Percentiles rank a stretch among this genome's conserved stretches.
Evolutionary conservation across 1,139 yeast genomes (phyloP).

Genomic region (Suhomyces ambrosiae): DNA sequence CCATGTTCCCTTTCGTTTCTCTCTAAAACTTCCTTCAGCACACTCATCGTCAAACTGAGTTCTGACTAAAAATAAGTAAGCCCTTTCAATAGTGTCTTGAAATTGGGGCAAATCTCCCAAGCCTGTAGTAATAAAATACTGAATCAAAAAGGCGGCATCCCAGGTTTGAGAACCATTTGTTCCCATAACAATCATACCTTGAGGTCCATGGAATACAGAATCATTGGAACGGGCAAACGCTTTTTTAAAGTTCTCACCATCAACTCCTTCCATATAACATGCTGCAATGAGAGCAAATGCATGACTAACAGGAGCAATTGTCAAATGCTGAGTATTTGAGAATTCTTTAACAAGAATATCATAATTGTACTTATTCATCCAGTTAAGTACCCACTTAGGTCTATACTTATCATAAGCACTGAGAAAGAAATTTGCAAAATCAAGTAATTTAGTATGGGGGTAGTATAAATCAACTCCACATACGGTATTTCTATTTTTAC

Average conservation of each 20-base stretch:
- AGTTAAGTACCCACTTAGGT: slow-evolving; percentile 69
- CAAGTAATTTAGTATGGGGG: slow-evolving; percentile 76
- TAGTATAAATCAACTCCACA: slow-evolving; percentile 92
- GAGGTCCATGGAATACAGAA: slow-evolving; percentile 79
- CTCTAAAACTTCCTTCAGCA: slow-evolving; percentile 78
- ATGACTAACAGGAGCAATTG: slow-evolving; percentile 93
- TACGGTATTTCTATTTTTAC: slow-evolving; percentile 73
- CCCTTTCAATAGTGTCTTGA: slow-evolving; percentile 59
- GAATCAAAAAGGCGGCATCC: slow-evolving; percentile 93
- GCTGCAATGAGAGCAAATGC: slow-evolving; percentile 81
- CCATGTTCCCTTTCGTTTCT: slow-evolving; percentile 90
- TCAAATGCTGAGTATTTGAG: slow-evolving; percentile 73
- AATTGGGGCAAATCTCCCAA: slow-evolving; percentile 71
- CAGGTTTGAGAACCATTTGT: slow-evolving; percentile 98
- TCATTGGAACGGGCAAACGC: slow-evolving; percentile 70
- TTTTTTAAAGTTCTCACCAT: slow-evolving; percentile 61
- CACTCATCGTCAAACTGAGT: slow-evolving; percentile 87
- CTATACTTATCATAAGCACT: slow-evolving; percentile 71
- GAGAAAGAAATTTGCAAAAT: slow-evolving; percentile 62
- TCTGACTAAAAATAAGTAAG: slow-evolving; percentile 71
- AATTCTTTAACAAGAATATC: slow-evolving; percentile 74
- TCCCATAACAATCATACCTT: slow-evolving; percentile 93
- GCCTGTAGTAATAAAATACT: slow-evolving; percentile 79
- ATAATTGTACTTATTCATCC: slow-evolving; percentile 55
- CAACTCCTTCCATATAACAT: slow-evolving; percentile 65